These are phyloP conservation scores for Albizia julibrissin DNA, from an alignment of 306 rosid genomes.

Conservation along the genomic window DNA sequence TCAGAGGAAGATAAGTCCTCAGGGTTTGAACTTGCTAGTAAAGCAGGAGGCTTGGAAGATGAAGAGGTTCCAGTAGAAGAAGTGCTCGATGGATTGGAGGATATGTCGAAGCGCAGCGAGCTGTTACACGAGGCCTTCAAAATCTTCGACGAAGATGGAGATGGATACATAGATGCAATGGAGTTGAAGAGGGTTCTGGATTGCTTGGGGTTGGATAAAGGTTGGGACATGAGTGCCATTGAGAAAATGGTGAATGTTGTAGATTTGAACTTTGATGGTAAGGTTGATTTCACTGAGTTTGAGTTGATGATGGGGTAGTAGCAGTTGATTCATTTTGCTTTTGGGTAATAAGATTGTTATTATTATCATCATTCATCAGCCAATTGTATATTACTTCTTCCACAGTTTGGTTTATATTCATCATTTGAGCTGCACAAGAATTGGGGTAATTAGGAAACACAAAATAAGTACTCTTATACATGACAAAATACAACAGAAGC, in stretches of 20 bases:
- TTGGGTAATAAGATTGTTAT: slow-evolving; percentile 21
- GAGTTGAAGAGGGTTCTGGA: slow-evolving; percentile 93
- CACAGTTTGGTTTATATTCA: not conserved
- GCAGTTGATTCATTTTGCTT: slow-evolving; percentile 18
- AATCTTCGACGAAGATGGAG: slow-evolving; percentile 87
- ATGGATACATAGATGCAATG: slow-evolving; percentile 82
- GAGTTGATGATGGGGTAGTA: slow-evolving; percentile 76
- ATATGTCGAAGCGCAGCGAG: slow-evolving; percentile 50
- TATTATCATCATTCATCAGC: not conserved
- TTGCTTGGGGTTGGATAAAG: slow-evolving; percentile 80
- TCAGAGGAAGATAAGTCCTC: slow-evolving; percentile 38
- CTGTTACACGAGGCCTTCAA: slow-evolving; percentile 71
- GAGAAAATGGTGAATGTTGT: slow-evolving; percentile 79
- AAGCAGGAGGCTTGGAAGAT: slow-evolving; percentile 29
- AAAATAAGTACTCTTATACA: slow-evolving; percentile 5
- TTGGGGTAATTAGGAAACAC: not conserved
- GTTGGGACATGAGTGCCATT: slow-evolving; percentile 79
- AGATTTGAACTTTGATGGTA: slow-evolving; percentile 88
- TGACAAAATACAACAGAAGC: not conserved
- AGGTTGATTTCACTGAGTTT: slow-evolving; percentile 85
- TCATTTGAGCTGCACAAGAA: not conserved
- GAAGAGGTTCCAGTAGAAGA: slow-evolving; percentile 67
- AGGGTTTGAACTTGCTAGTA: slow-evolving; percentile 45
- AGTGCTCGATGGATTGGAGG: slow-evolving; percentile 59
- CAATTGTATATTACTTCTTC: slow-evolving; percentile 33